Base-by-base conservation (phyloP, 768 basidiomycete genomes). In the Naganishia antarctica region DNA sequence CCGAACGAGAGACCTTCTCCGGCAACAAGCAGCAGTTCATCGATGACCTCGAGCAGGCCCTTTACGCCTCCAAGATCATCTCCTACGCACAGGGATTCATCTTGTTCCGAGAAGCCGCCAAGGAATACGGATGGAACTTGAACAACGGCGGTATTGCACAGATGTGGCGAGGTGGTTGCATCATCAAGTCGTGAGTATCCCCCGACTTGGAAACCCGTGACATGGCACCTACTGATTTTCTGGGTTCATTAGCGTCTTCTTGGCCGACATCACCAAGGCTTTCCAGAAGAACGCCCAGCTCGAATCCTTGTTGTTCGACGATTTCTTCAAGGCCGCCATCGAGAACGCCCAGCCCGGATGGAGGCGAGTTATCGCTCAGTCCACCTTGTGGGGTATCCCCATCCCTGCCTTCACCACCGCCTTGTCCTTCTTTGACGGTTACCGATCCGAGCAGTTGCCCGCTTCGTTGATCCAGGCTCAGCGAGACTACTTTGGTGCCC, bases 151-250 rank as follows among this genome's bases (percentile, higher is more conserved):
- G 92, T 66, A 98, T 99, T 75, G 96, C 96, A 34, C 85, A 83
- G 71, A 99, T 99, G 92, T 99, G 96, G 96, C 91, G 94, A 73
- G 96, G 96, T 70, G 96, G 96, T 70, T 98, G 94, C 79, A 99
- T 99, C 80, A 98, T 99, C 84, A 94, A 94, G 84, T 71, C 70
- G 88, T 51, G 32, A 26, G 50, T 85, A 64, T 68, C 68, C 45
- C 16, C 5, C 49, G 13, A 7, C 49, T 12, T 12, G 7, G 13
- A 15, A 8, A 31, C 11, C 44, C 47, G 16, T 45, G 8, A 21
- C 3, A 40, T 21, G 16, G 40, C 25, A n/a, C 25, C 53, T 45
- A 31, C 21, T 26, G 1, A 25, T 40, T 34, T 23, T 9, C 86
- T 73, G 28, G 8, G 9, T 32, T 51, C 13, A 2, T 12, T 34